A percentile compares a stretch with the other conserved stretches of the same genome.
Evolutionary conservation across 176 grass and related monocot genomes (phyloP).

Genomic region (Rhipidocladum racemiflorum): DNA sequence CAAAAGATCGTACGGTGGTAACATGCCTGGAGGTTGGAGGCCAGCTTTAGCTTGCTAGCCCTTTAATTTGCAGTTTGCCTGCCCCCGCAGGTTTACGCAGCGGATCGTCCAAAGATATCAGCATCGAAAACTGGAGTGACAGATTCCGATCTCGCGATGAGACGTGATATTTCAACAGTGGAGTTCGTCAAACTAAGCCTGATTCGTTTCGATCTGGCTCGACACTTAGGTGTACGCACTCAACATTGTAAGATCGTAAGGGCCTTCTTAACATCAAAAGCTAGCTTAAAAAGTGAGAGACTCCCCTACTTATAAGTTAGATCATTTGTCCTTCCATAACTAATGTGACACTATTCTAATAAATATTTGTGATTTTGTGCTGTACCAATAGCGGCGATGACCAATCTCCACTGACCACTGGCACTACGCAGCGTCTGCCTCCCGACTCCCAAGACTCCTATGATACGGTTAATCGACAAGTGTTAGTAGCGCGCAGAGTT

Average conservation of each 20-base stretch:
- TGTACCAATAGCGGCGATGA: neutral
- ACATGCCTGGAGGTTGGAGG: slow-evolving; percentile 10
- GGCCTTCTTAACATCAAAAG: no score
- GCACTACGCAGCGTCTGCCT: neutral
- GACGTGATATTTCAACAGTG: slow-evolving; percentile 15
- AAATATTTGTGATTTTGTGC: neutral
- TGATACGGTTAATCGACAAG: neutral
- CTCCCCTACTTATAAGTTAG: no score
- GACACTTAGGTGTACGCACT: neutral
- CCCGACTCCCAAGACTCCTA: neutral
- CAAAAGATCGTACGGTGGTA: slow-evolving; percentile 31
- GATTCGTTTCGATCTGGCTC: neutral
- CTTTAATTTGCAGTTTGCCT: neutral
- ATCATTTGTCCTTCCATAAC: no score
- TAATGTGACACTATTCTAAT: no score
- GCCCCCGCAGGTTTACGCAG: neutral
- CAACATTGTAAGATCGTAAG: no score
- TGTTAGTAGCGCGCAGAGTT: neutral
- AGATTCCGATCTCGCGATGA: slow-evolving; percentile 40
- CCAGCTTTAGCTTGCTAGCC: neutral
- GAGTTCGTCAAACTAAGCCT: neutral
- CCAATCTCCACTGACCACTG: neutral
- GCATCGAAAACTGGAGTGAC: slow-evolving; percentile 11
- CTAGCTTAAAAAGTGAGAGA: no score
- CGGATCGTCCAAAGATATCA: slow-evolving; percentile 27